phyloP scores from a whole-genome alignment of 805 yeast genomes.

The Cyberlindnera bimundalis region DNA sequence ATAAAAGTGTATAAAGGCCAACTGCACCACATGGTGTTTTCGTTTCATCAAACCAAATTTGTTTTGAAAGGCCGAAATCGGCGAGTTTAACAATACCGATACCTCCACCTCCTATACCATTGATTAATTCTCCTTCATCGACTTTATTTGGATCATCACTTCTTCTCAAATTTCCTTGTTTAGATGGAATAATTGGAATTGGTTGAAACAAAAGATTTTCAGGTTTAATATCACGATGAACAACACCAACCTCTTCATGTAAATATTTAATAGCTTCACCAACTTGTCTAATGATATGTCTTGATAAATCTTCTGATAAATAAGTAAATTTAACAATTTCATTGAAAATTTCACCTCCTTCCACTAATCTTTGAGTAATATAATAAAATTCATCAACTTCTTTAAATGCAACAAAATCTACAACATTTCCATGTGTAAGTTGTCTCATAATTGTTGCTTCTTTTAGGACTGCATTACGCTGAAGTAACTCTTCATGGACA shows the following conservation, averaged over 20 bases:
- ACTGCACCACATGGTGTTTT: slow-evolving; percentile 99
- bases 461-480: slow-evolving; percentile 42
- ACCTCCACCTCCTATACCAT: slow-evolving; percentile 88
- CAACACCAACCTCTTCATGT: slow-evolving; percentile 72
- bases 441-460: slow-evolving; percentile 43
- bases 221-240: slow-evolving; percentile 81
- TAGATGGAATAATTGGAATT: slow-evolving; percentile 46
- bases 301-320: slow-evolving; percentile 58
- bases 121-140: slow-evolving; percentile 84
- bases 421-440: slow-evolving; percentile 55
- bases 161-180: slow-evolving; percentile 33
- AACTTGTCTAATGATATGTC: slow-evolving; percentile 63
- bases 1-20: slow-evolving; percentile 85
- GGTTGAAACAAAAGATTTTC: slow-evolving; percentile 70
- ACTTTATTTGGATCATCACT: slow-evolving; percentile 66
- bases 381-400: slow-evolving; percentile 57
- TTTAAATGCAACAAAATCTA: slow-evolving; percentile 54
- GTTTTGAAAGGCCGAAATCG: slow-evolving; percentile 92
- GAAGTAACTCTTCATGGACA: too few relatives aligned
- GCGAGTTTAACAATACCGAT: slow-evolving; percentile 89
- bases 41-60: slow-evolving; percentile 72
- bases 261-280: slow-evolving; percentile 63
- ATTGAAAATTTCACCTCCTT: slow-evolving; percentile 75
- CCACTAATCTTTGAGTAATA: slow-evolving; percentile 69
- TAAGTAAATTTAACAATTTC: slow-evolving; percentile 66